Percentiles rank a stretch among this genome's conserved stretches.
Evolutionary conservation across 768 basidiomycete genomes (phyloP).

Genomic region (Trametes meyenii): DNA sequence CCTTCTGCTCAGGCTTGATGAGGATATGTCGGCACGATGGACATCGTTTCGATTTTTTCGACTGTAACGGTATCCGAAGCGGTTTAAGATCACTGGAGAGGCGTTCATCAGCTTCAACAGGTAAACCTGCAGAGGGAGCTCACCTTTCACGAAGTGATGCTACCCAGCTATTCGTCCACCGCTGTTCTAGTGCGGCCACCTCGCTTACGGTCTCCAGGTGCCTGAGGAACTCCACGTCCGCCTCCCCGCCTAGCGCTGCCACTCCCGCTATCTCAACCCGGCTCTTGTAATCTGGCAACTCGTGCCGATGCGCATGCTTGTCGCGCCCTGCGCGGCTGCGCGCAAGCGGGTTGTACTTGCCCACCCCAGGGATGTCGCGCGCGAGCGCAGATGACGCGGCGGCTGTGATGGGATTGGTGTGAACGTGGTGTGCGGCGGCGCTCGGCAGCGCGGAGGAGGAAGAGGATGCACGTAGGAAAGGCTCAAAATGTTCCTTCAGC

Average conservation of each 20-base stretch:
- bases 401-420: conserved; percentile 82
- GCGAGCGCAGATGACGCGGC: conserved; percentile 88
- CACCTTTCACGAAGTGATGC: conserved; percentile 66
- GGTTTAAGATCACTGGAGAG: conserved; percentile 76
- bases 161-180: conserved; percentile 84
- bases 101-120: conserved; percentile 4
- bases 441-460: conserved; percentile 64
- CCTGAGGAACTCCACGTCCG: conserved; percentile 71
- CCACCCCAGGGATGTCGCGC: conserved; percentile 83
- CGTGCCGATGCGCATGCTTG: conserved; percentile 69
- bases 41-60: conserved; percentile 95
- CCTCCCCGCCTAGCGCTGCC: conserved; percentile 59
- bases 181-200: conserved; percentile 72
- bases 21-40: conserved; percentile 93
- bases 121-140: conserved; percentile 30
- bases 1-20: conserved; percentile 98
- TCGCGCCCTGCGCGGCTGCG: conserved; percentile 56
- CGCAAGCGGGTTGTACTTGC: conserved; percentile 71
- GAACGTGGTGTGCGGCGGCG: conserved; percentile 70
- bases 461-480: conserved; percentile 84
- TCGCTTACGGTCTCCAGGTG: conserved; percentile 62
- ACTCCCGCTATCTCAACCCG: conserved; percentile 66
- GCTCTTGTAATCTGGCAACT: conserved; percentile 76
- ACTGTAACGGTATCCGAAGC: conserved; percentile 87
- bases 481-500: conserved; percentile 96